phyloP scores from a whole-genome alignment of 805 yeast species.

The Gaillardinia entomophila region DNA sequence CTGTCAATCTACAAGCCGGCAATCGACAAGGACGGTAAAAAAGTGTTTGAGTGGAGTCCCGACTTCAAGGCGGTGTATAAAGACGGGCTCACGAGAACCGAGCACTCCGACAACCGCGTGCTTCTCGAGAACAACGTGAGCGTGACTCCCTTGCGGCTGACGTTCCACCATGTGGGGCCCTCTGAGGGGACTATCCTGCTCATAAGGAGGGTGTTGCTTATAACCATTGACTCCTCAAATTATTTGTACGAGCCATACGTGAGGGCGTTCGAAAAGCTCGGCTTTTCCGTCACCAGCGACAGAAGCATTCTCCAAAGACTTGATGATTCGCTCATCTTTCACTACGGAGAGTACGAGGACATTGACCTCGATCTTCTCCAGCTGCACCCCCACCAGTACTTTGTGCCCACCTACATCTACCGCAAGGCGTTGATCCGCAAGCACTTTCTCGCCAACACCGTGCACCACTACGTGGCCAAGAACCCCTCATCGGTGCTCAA shows the following conservation, averaged over 20 bases:
- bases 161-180: constrained; percentile 51
- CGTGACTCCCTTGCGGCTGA: constrained; percentile 55
- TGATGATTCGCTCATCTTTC: constrained; percentile 43
- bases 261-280: constrained; percentile 24
- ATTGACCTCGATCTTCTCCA: constrained; percentile 65
- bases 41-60: constrained; percentile 77
- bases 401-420: constrained; percentile 75
- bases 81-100: constrained; percentile 33
- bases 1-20: constrained; percentile 47
- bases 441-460: constrained; percentile 80
- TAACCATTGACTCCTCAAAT: constrained; percentile 30
- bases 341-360: constrained; percentile 88
- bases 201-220: constrained; percentile 16
- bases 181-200: constrained; percentile 54
- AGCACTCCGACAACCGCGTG: constrained; percentile 65
- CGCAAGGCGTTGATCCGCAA: constrained; percentile 89
- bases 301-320: constrained; percentile 11
- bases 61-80: constrained; percentile 65
- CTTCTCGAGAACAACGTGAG: constrained; percentile 59
- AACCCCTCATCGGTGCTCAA: constrained; percentile 61
- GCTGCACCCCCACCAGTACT: constrained; percentile 41
- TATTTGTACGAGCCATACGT: constrained; percentile 41
- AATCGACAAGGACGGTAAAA: constrained; percentile 18
- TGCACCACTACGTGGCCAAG: constrained; percentile 69
- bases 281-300: constrained; percentile 22